A percentile compares a stretch with the other conserved stretches of the same genome.
Evolutionary conservation across 768 basidiomycete species (phyloP).

Genomic region (Xerocomus spinulosus): DNA sequence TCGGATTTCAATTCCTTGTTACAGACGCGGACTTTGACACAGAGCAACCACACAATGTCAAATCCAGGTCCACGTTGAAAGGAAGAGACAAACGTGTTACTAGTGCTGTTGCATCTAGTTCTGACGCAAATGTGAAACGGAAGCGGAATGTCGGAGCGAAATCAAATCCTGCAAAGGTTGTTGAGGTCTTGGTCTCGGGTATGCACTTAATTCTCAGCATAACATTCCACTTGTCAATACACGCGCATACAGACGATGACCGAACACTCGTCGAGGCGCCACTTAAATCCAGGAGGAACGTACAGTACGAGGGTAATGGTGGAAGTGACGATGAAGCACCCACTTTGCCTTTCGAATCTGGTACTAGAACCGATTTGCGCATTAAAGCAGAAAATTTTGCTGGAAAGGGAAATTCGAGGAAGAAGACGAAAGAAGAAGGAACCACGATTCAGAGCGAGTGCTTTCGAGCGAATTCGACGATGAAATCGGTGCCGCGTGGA

Average conservation of each 20-base stretch:
- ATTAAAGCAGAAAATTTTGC: neutral
- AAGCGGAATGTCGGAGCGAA: slow-evolving; percentile 8
- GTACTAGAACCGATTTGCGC: neutral
- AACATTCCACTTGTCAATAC: neutral
- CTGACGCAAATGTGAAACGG: slow-evolving; percentile 1
- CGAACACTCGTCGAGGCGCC: slow-evolving; percentile 23
- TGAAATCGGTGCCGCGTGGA: slow-evolving; percentile 1
- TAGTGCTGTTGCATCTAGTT: neutral
- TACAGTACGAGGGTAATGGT: neutral
- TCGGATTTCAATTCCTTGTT: neutral
- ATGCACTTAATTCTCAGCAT: neutral
- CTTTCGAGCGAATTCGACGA: slow-evolving; percentile 1
- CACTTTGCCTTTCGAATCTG: neutral
- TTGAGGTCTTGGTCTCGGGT: slow-evolving; percentile 15
- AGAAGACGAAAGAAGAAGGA: neutral
- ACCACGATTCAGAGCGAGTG: neutral
- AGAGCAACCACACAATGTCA: slow-evolving; percentile 1
- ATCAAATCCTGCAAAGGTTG: slow-evolving; percentile 1
- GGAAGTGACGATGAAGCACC: slow-evolving; percentile 3
- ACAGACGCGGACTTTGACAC: slow-evolving; percentile 1
- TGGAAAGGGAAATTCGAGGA: neutral
- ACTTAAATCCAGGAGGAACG: slow-evolving; percentile 5
- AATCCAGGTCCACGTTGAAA: slow-evolving; percentile 7
- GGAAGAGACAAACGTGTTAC: slow-evolving; percentile 1
- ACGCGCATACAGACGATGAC: slow-evolving; percentile 24